Base-by-base conservation (phyloP, 2,329 filamentous ascomycete species). In the Tricladium varicosporioides region DNA sequence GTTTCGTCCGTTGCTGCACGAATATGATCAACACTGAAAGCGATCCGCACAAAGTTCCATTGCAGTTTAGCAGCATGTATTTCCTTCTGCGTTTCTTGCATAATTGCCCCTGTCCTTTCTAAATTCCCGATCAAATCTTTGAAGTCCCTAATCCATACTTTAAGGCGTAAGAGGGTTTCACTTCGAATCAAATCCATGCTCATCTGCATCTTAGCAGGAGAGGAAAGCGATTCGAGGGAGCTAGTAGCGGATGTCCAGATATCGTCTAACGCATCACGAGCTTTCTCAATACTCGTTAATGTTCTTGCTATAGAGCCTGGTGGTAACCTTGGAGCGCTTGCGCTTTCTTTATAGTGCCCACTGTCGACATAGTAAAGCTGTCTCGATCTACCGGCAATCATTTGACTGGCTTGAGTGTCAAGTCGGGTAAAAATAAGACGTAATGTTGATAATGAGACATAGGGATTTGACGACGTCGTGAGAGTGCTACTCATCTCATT, bases 371-470 rank as follows among this genome's bases (percentile, higher is more conserved):
- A 40, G n/a, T 40, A 13, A 10, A 40, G 36, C n/a, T 40, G 36
- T n/a, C 36, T 40, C 4, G 10, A n/a, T 13, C 36, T 11, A 4
- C 36, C 36, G 10, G n/a, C n/a, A 40, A 40, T 40, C n/a, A 61
- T 42, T 45, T 44, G 46, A 40, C 46, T 46, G 1, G 57, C 62
- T 52, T 63, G 60, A 0, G 45, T 54, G 11, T 63, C 55, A 13
- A 63, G 51, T 5, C 58, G 57, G 15, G 48, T 40, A 22, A 64
- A 64, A 27, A 64, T 51, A 7, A 22, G 43, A 14, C 54, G 58
- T 33, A 64, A 44, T 11, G 53, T 54, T 5, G 57, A 53, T 4
- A 60, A 11, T 16, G 62, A 55, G 13, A 56, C 54, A 2, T 61
- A 57, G 14, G 53, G 54, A 8, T 11, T 53, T 5, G 43, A 18